Evolutionary conservation across 2,329 filamentous ascomycete genomes (phyloP).

Genomic region (Alternaria longipes): DNA sequence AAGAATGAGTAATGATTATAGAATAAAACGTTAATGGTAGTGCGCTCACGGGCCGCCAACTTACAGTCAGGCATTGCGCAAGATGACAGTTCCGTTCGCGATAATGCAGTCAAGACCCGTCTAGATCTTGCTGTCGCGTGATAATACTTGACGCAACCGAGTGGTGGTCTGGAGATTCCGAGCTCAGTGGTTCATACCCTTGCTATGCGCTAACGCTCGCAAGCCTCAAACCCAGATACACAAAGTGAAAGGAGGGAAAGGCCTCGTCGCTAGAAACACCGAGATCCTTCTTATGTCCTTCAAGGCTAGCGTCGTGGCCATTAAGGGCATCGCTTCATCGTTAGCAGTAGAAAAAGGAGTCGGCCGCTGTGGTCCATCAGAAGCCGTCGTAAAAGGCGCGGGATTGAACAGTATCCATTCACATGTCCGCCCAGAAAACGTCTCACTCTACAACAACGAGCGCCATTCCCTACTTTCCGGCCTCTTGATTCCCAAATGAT

Average conservation of each 20-base stretch:
- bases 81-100: background rate
- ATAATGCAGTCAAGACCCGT: background rate
- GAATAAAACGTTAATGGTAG: background rate
- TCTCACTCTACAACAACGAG: slow-evolving; percentile 48
- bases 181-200: background rate
- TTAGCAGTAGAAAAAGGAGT: background rate
- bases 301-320: background rate
- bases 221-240: background rate
- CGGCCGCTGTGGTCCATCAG: background rate
- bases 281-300: background rate
- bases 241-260: background rate
- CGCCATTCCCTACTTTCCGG: slow-evolving; percentile 48
- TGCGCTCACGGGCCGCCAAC: background rate
- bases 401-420: background rate
- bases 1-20: background rate
- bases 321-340: background rate
- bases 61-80: background rate
- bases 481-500: slow-evolving; percentile 62
- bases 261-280: background rate
- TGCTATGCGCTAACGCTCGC: background rate
- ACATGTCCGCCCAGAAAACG: background rate
- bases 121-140: background rate
- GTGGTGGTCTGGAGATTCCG: background rate
- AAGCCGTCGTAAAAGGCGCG: background rate
- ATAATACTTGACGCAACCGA: background rate